phyloP scores from a whole-genome alignment of 257 asterid species.

The Nicotiana tomentosiformis region DNA sequence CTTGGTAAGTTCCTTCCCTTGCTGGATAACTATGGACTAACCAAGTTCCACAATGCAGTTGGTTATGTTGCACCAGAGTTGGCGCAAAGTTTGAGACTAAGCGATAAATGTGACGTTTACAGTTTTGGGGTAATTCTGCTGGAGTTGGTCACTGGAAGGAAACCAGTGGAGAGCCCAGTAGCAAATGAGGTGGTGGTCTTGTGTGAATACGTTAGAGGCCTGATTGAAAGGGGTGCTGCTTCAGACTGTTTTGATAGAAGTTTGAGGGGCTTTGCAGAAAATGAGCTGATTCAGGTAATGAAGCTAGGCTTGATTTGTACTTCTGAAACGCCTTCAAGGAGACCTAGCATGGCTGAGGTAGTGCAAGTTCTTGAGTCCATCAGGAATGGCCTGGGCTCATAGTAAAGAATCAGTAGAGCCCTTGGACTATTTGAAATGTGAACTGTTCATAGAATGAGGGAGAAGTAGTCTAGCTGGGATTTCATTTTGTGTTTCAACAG shows the following conservation, averaged over 20 bases:
- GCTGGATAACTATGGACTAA: conserved; percentile 42
- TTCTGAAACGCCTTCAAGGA: conserved; percentile 51
- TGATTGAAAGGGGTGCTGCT: conserved; percentile 61
- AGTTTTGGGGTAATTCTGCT: conserved; percentile 73
- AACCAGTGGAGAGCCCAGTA: conserved; percentile 68
- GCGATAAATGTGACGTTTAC: conserved; percentile 79
- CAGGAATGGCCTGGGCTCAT: conserved; percentile 56
- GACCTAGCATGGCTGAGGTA: conserved; percentile 95
- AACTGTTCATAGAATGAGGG: neutral
- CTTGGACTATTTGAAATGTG: neutral
- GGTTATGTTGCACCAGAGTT: conserved; percentile 95
- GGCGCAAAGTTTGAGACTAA: conserved; percentile 57
- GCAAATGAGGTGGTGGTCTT: conserved; percentile 64
- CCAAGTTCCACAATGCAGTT: conserved; percentile 69
- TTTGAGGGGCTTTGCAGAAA: conserved; percentile 63
- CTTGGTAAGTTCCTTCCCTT: conserved; percentile 62
- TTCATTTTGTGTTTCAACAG: neutral
- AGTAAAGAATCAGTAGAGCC: conserved; percentile 1
- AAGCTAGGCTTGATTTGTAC: conserved; percentile 81
- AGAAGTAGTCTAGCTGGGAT: neutral
- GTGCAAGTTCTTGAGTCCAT: conserved; percentile 87
- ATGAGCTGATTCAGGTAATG: conserved; percentile 83
- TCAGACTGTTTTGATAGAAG: conserved; percentile 62
- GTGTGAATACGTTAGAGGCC: conserved; percentile 61
- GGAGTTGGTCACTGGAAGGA: conserved; percentile 83